Conservation (phyloP, 2,329 filamentous ascomycete species). For the Colletotrichum eremochloae region DNA sequence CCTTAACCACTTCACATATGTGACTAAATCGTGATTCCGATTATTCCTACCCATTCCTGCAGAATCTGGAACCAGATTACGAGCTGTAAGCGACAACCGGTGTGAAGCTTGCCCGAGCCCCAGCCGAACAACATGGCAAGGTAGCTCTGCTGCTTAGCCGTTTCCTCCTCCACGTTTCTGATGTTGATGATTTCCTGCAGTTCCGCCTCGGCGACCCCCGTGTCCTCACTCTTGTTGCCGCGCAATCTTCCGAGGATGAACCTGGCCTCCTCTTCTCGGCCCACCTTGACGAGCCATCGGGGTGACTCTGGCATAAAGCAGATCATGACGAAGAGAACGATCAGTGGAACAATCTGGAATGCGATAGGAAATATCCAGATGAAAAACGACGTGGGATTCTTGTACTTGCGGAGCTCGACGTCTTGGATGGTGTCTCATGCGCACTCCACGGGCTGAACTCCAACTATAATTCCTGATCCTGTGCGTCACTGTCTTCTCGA, state of each 20-base stretch:
- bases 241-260: slow-evolving; percentile 75
- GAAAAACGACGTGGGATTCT: slow-evolving; percentile 68
- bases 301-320: slow-evolving; percentile 80
- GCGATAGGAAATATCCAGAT: slow-evolving; percentile 78
- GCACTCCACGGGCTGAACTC: no score
- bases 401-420: slow-evolving; percentile 44
- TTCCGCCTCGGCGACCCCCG: slow-evolving; percentile 68
- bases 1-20: no score
- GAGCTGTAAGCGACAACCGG: slow-evolving; percentile 75
- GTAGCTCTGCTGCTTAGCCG: slow-evolving; percentile 70
- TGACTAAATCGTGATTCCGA: slow-evolving; percentile 77
- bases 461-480: background rate
- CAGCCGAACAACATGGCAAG: slow-evolving; percentile 76
- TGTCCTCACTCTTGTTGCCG: slow-evolving; percentile 61
- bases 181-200: slow-evolving; percentile 74
- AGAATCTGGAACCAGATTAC: slow-evolving; percentile 80
- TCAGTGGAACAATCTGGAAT: slow-evolving; percentile 76
- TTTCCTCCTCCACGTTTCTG: slow-evolving; percentile 70
- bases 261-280: slow-evolving; percentile 74
- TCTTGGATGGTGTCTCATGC: background rate
- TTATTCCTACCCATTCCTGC: slow-evolving; percentile 79
- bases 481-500: background rate
- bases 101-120: slow-evolving; percentile 75
- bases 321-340: slow-evolving; percentile 67
- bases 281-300: slow-evolving; percentile 75